phyloP scores from a whole-genome alignment of 1,284 basidiomycete genomes.

The Sanghuangporus sanghuang region DNA sequence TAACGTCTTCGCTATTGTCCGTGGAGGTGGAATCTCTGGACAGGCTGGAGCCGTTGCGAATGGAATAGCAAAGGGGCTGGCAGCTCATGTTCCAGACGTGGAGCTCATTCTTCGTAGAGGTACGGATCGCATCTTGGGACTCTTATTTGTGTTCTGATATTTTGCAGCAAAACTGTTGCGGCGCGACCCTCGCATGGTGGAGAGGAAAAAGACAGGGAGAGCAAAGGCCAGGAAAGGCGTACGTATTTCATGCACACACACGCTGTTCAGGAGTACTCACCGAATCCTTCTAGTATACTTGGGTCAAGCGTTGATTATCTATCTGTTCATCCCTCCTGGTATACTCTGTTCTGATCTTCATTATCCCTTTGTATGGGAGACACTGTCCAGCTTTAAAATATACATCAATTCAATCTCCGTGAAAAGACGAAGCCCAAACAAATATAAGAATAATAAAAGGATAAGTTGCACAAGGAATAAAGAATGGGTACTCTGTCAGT shows the following conservation, averaged over 20 bases:
- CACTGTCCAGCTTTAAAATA: constrained; percentile 6
- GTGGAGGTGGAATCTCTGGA: constrained; percentile 87
- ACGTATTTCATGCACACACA: constrained; percentile 32
- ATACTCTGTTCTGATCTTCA: not conserved
- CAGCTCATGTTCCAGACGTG: constrained; percentile 63
- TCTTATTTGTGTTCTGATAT: constrained; percentile 8
- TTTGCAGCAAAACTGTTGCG: constrained; percentile 75
- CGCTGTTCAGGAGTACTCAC: not conserved
- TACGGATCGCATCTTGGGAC: constrained; percentile 26
- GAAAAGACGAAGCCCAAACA: not conserved
- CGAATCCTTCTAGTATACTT: constrained; percentile 60
- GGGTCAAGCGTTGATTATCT: constrained; percentile 85
- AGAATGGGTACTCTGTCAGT: not conserved
- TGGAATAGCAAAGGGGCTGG: constrained; percentile 80
- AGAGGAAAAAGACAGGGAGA: constrained; percentile 93
- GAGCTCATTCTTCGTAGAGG: constrained; percentile 69
- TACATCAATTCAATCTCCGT: constrained; percentile 9
- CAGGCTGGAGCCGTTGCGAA: constrained; percentile 89
- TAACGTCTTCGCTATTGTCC: constrained; percentile 85
- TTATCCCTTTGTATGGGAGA: not conserved
- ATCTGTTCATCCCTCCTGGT: constrained; percentile 2
- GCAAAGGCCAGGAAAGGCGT: constrained; percentile 91
- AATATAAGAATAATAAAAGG: constrained; percentile 17
- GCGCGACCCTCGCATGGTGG: constrained; percentile 95
- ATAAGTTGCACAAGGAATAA: constrained; percentile 18